Evolutionary conservation across 2,329 filamentous ascomycete species (phyloP), one percentile per base, ranked within the genome.

Genomic region (Elsinoe ampelina): DNA sequence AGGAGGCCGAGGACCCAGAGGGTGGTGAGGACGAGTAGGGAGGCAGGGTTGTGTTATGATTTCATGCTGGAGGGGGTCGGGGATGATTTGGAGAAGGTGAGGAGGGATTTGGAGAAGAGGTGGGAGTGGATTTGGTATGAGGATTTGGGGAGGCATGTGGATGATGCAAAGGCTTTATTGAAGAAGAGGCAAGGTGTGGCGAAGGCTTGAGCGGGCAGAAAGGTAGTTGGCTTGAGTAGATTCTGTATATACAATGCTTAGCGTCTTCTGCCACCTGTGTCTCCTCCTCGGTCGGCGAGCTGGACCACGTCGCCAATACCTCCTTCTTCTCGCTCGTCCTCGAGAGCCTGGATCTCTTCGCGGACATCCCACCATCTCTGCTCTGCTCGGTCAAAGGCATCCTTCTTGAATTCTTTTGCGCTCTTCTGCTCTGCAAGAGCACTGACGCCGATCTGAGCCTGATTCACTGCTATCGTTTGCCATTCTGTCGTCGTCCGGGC

Each of bases 321-420:
- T 34, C 90, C 89, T 50, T 87, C 91, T 72, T 96, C 92, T 75
- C 97, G 90, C 74, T 96, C 92, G 72, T 96, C 92, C 72, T 98
- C 93, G 66, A 97, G 72, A 5, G 83, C 86, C 55, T 85, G 86
- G 62, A 98, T 87, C 73, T 97, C 92, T 74, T 98, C 93, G 64
- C 93, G 81, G 68, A 86, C 90, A 76, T 96, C 93, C 93, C 93
- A 98, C 93, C 93, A 98, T 71, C 95, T 95, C 73, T 91, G 87
- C 72, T 98, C 93, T 39, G 91, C 91, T 61, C 89, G 79, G 67
- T 89, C 86, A 69, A 96, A 98, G 1, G 90, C 93, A 68, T 83
- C 84, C 65, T 91, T 86, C 70, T 95, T 90, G 65, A 97, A 84
- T 75, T 97, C 93, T 76, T 98, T 98, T 66, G 95, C 76, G 0